Percentiles rank a stretch among this genome's conserved stretches.
Evolutionary conservation across 176 grass and related monocot genomes (phyloP).

Genomic region (Carex cristatella): DNA sequence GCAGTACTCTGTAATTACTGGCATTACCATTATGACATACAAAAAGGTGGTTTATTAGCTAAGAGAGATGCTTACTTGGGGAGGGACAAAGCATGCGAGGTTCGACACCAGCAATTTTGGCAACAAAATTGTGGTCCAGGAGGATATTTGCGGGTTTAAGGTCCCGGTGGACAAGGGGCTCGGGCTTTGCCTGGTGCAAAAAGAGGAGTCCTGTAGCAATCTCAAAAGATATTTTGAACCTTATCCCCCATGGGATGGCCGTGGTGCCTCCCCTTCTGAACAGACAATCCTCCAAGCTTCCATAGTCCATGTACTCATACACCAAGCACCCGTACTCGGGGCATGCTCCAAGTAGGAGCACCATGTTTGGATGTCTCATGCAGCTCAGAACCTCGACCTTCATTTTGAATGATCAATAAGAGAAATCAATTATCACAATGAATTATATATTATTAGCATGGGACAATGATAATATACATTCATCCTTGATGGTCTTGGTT

Average conservation of each 20-base stretch:
- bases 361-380: constrained; percentile 92
- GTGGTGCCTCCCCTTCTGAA: constrained; percentile 50
- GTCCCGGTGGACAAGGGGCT: constrained; percentile 81
- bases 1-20: not conserved
- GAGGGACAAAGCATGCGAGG: constrained; percentile 71
- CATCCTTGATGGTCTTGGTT: not conserved
- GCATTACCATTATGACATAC: not conserved
- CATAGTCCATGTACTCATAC: constrained; percentile 94
- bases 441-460: not conserved
- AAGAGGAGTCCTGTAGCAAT: constrained; percentile 77
- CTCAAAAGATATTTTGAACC: constrained; percentile 76
- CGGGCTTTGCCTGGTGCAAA: constrained; percentile 79
- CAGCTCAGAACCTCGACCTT: constrained; percentile 80
- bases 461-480: not conserved
- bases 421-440: not conserved
- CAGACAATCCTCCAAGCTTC: constrained; percentile 75
- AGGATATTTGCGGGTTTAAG: constrained; percentile 96
- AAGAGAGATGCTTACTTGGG: constrained; percentile 21
- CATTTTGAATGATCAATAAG: not conserved
- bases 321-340: constrained; percentile 79
- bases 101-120: constrained; percentile 87
- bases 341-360: constrained; percentile 80
- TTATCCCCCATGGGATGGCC: constrained; percentile 60
- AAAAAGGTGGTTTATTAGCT: not conserved
- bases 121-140: constrained; percentile 72